Evolutionary conservation across 2,329 filamentous ascomycete genomes (phyloP).

Genomic region (Achaetomium macrosporum): DNA sequence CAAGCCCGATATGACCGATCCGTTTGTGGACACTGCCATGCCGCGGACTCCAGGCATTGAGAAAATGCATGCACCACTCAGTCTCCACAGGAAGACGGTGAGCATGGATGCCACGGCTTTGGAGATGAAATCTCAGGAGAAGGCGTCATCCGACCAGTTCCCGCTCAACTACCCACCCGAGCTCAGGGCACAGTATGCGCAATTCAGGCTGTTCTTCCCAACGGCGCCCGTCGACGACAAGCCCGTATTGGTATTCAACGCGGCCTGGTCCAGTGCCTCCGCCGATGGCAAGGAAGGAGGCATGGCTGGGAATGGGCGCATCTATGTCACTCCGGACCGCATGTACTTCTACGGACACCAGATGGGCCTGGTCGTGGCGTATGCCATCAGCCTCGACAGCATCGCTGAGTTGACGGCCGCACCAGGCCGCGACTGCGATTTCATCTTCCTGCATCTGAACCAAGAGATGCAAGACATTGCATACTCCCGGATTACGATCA

Average conservation of each 20-base stretch:
- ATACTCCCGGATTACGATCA: constrained; percentile 74
- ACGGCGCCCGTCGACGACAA: constrained; percentile 71
- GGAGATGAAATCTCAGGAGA: constrained; percentile 11
- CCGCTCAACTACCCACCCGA: constrained; percentile 74
- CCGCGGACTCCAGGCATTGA: constrained; percentile 29
- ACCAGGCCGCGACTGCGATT: constrained; percentile 86
- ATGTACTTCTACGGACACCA: constrained; percentile 97
- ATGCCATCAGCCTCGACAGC: constrained; percentile 65
- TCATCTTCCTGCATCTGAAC: constrained; percentile 73
- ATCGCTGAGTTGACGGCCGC: constrained; percentile 88
- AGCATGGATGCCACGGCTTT: constrained; percentile 35
- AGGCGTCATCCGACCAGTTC: constrained; percentile 46
- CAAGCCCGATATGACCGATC: constrained; percentile 32
- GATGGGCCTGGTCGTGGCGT: constrained; percentile 82
- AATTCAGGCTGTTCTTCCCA: constrained; percentile 89
- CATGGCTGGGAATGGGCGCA: constrained; percentile 64
- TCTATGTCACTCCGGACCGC: constrained; percentile 80
- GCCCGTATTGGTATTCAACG: constrained; percentile 85
- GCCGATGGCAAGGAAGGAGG: constrained; percentile 37
- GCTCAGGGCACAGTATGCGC: constrained; percentile 79
- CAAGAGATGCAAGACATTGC: constrained; percentile 58
- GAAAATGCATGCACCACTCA: constrained; percentile 22
- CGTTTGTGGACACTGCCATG: constrained; percentile 30
- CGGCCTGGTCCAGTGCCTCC: constrained; percentile 65
- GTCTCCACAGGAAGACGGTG: constrained; percentile 38